Base-by-base conservation (phyloP, 768 basidiomycete genomes). In the Lactifluus hygrophoroides region DNA sequence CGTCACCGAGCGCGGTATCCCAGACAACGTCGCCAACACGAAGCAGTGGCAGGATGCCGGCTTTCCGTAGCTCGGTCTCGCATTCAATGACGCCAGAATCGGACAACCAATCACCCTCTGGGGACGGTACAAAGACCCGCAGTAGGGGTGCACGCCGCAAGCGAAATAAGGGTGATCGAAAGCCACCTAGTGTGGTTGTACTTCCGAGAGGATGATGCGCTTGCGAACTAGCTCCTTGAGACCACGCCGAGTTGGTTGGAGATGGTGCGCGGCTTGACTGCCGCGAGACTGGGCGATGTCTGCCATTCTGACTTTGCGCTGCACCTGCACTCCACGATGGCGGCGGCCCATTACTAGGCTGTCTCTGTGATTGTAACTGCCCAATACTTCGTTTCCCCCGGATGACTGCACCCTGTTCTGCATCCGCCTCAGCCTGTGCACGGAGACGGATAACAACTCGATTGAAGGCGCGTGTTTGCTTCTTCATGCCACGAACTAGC, bases 1-100 rank as follows among this genome's bases (percentile, higher is more conserved):
- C 90, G 67, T 92, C 90, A 9, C 87, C 86, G 1, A 88, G 87
- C 5, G 90, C 91, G 14, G 85, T 76, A 65, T 93, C 91, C 89
- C 90, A 93, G 14, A 93, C 81, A 0, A 92, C 82, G 68, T 94
- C 90, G 1, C 90, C 90, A 28, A 83, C 74, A 48, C 85, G 76
- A 70, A 94, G 69, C 45, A 89, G 69, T 43, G 75, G 75, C 64
- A 76, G 63, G 35, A 90, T 77, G 1, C 85, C 87, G 8, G 88
- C 84, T 11, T 81, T 75, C 62, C 81, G 82, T 63, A 88, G 76
- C 73, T 94, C 91, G 1, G 79, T 81, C 69, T 94, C 91, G 67
- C 90, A 92, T 65, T 87, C 85, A 55, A 90, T 65, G 19, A 94
- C 83, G 57, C 88, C 86, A 63, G 80, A 77, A 69, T 93, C 90